Percentiles rank a stretch among this genome's conserved stretches.
These are phyloP conservation scores for Raffaelea albimanens DNA, from an alignment of 2,329 filamentous ascomycete genomes.

Conservation along the genomic window DNA sequence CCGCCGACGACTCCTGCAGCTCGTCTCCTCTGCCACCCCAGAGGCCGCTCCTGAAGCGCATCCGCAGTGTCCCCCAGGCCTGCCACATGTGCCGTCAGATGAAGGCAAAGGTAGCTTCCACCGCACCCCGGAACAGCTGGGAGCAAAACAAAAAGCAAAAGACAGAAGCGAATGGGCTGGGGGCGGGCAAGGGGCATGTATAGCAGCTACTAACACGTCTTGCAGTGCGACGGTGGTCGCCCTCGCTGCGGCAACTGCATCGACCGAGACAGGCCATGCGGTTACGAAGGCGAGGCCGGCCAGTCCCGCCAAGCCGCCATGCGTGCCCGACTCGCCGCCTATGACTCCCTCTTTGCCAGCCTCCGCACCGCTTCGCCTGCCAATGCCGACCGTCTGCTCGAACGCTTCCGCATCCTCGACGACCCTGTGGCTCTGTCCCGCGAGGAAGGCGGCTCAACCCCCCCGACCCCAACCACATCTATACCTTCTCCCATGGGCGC, in stretches of 20 bases:
- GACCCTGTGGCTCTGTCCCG: constrained; percentile 9
- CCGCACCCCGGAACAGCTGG: neutral
- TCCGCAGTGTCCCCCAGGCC: constrained; percentile 18
- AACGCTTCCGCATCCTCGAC: constrained; percentile 15
- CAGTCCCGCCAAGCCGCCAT: constrained; percentile 21
- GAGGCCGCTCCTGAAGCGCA: constrained; percentile 8
- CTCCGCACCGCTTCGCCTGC: constrained; percentile 15
- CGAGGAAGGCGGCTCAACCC: neutral
- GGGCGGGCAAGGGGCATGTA: too few species aligned
- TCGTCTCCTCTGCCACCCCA: neutral
- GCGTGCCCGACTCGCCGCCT: constrained; percentile 17
- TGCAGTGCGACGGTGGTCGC: constrained; percentile 22
- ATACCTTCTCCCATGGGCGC: neutral
- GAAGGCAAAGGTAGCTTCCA: constrained; percentile 17
- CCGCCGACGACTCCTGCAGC: neutral
- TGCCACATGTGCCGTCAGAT: constrained; percentile 19
- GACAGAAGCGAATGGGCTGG: too few species aligned
- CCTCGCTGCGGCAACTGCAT: constrained; percentile 21
- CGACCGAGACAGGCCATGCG: constrained; percentile 17
- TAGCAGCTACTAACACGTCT: neutral
- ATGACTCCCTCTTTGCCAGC: constrained; percentile 18
- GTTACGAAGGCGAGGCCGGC: constrained; percentile 22
- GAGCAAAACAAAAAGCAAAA: too few species aligned
- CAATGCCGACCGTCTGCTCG: constrained; percentile 18
- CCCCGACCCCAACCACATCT: neutral